A percentile compares a stretch with the other conserved stretches of the same genome.
Evolutionary conservation across 257 asterid genomes (phyloP).

Genomic region (Solanum ossicruentum): DNA sequence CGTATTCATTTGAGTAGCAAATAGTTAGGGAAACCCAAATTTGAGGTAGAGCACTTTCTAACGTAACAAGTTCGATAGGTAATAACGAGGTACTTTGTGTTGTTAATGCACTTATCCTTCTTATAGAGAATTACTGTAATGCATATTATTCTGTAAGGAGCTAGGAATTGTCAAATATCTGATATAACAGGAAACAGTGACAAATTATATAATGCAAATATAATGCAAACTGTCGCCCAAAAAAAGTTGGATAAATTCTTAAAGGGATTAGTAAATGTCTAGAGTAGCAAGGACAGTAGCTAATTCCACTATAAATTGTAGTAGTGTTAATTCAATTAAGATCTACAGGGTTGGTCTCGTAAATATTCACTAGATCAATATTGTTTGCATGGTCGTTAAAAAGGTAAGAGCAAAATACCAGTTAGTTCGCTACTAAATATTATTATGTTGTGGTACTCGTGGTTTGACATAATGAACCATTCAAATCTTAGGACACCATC

Average conservation of each 20-base stretch:
- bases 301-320: neutral
- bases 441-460: neutral
- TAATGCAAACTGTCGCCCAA: neutral
- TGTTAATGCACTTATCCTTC: neutral
- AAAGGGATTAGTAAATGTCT: neutral
- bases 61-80: no score
- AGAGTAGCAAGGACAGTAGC: neutral
- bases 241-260: neutral
- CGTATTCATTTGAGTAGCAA: neutral
- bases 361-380: neutral
- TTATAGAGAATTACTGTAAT: neutral
- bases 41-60: neutral
- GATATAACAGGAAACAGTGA: neutral
- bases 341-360: neutral
- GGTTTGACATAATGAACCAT: neutral
- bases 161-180: neutral
- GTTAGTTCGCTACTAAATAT: neutral
- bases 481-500: neutral
- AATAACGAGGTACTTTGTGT: neutral
- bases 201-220: neutral
- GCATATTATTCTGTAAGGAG: neutral
- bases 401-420: neutral
- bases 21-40: neutral
- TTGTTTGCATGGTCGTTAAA: neutral
- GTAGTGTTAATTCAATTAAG: neutral